Evolutionary conservation across 2,329 filamentous ascomycete species (phyloP).

Genomic region (Fusarium cyanostomum): DNA sequence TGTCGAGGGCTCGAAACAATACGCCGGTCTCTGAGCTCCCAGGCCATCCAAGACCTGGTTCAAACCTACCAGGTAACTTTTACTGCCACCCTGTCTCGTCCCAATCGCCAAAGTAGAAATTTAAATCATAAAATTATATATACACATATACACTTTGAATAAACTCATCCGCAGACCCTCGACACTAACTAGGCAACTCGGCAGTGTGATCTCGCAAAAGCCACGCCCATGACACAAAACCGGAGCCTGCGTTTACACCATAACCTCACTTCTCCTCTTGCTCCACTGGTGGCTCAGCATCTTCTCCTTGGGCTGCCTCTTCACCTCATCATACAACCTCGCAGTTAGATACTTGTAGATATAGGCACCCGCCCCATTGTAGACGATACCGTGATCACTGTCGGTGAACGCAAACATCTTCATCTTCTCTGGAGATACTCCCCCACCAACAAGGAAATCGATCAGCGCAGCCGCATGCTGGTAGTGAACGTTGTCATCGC

Average conservation of each 20-base stretch:
- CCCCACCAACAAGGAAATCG: constrained; percentile 67
- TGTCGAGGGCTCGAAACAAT: neutral
- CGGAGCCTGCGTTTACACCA: neutral
- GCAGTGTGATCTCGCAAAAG: no score
- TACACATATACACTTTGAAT: no score
- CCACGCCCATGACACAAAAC: no score
- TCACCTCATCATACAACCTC: constrained; percentile 69
- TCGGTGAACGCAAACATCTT: constrained; percentile 73
- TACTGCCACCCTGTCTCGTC: neutral
- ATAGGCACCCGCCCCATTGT: constrained; percentile 64
- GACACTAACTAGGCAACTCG: no score
- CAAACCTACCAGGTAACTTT: neutral
- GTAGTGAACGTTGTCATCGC: constrained; percentile 78
- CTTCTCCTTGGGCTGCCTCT: constrained; percentile 55
- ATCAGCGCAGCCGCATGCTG: constrained; percentile 71
- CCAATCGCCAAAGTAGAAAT: neutral
- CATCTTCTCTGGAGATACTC: constrained; percentile 69
- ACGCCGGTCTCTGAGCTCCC: neutral
- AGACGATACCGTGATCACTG: constrained; percentile 68
- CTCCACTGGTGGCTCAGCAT: constrained; percentile 49
- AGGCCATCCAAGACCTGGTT: neutral
- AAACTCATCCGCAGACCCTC: no score
- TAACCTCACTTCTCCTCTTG: constrained; percentile 20
- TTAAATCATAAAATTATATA: no score
- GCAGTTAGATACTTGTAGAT: constrained; percentile 71